Base-by-base conservation (phyloP, 2,329 filamentous ascomycete species). In the Beauveria brongniartii region DNA sequence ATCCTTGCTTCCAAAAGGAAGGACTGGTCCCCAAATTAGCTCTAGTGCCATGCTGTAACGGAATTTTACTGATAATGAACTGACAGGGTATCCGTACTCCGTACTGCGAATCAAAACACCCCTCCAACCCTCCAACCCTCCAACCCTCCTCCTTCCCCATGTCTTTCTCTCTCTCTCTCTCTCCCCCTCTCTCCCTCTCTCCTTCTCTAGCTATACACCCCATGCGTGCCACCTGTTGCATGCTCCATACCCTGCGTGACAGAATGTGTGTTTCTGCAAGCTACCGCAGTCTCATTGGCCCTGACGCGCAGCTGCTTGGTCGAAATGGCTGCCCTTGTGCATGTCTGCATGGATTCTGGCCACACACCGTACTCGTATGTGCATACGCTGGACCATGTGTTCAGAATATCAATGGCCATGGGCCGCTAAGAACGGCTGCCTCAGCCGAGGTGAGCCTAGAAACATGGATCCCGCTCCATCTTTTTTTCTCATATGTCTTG, bases 371-470 rank as follows among this genome's bases (percentile, higher is more conserved):
- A 59, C 57, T 59, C 57, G 57, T 54, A 26, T 34, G 51, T 50
- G 37, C 51, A 61, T 48, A 40, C 26, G 30, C n/a, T 43, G 30
- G 30, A 44, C 51, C 58, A 61, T 55, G 58, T 61, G 58, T 53
- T 37, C 56, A 59, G n/a, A 59, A 53, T n/a, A 47, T 26, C 51
- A 43, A 28, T 18, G 52, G 59, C 28, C 53, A 61, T 34, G 41
- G 43, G 46, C 59, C 52, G 46, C 53, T 53, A 54, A 54, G 30
- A 61, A 54, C 60, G 47, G 47, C 47, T 53, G 28, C 47, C 40
- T 58, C 60, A 61, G 54, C 60, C 60, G 60, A 61, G 60, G 60
- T 58, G 60, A 61, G 53, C 44, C 40, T 48, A 20, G 41, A 50
- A 46, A 37, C 59, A 56, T 61, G 52, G 59, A 44, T 61, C 30